Conservation (phyloP, 2,329 filamentous ascomycete genomes). For the Fusarium xylarioides region DNA sequence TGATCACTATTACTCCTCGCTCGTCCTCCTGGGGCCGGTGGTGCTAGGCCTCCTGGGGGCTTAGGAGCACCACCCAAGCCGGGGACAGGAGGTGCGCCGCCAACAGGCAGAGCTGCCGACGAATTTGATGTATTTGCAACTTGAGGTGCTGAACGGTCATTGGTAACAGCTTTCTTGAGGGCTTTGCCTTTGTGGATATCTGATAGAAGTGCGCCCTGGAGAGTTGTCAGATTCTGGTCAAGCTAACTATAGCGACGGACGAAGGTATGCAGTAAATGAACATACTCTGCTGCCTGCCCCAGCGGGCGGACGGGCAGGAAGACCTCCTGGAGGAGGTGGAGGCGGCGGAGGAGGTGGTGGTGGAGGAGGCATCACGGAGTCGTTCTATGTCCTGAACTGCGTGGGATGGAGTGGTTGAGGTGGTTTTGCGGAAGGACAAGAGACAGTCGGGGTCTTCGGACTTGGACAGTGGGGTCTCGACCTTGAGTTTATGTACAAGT, state of each 20-base stretch:
- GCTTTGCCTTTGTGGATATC: slow-evolving; percentile 85
- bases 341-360: slow-evolving; percentile 64
- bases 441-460: slow-evolving; percentile 23
- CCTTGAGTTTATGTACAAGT: slow-evolving; percentile 4
- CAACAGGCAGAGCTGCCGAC: slow-evolving; percentile 66
- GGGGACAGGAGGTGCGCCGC: slow-evolving; percentile 84
- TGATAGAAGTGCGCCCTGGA: slow-evolving; percentile 81
- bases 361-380: slow-evolving; percentile 59
- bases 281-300: slow-evolving; percentile 69
- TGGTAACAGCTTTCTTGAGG: slow-evolving; percentile 87
- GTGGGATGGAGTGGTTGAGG: slow-evolving; percentile 16
- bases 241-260: neutral
- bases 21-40: slow-evolving; percentile 75
- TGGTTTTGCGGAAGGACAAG: slow-evolving; percentile 24
- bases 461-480: slow-evolving; percentile 14
- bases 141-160: slow-evolving; percentile 87
- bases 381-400: neutral
- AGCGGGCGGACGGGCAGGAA: slow-evolving; percentile 66
- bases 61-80: slow-evolving; percentile 57
- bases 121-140: slow-evolving; percentile 53
- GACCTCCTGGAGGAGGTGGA: slow-evolving; percentile 51
- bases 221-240: neutral
- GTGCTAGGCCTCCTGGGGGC: slow-evolving; percentile 72
- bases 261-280: neutral
- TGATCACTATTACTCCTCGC: slow-evolving; percentile 87